Base-by-base conservation (phyloP, 2,329 filamentous ascomycete species). In the Elsinoe batatas region DNA sequence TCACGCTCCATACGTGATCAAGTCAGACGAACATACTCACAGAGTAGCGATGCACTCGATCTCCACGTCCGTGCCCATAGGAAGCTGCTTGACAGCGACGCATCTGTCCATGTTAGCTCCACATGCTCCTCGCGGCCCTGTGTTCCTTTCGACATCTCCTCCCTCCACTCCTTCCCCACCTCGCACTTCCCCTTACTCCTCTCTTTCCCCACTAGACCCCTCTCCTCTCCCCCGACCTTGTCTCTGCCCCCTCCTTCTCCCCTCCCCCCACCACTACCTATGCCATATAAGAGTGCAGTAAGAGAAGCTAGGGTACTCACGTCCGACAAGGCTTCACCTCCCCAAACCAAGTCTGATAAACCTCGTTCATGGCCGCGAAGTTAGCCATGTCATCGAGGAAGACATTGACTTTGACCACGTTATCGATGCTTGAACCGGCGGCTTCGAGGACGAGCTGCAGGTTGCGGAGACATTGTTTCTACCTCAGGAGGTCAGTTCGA, bases 361-460 rank as follows among this genome's bases (percentile, higher is more conserved):
- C 78, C 58, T 77, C 75, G 58, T 82, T 82, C 70, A 83, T 77
- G 8, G 72, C 70, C 0, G 72, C 76, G 64, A 85, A 87, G 65
- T 86, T 74, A 46, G 78, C 72, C 82, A 87, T 87, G 57, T 77
- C 76, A 1, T 78, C 79, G 17, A 87, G 65, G 64, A 82, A 87
- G 22, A 86, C 73, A 62, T 85, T 86, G 59, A 83, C 77, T 68
- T 87, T 86, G 65, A 87, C 76, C 0, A 81, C 77, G 56, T 84
- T 82, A 30, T 76, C 71, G 36, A 85, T 70, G 57, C 72, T 74
- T 53, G 76, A 79, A 0, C 82, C 82, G 0, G 81, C 79, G 7
- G 77, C 82, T 60, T 79, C 73, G 17, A 87, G 79, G 5, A 86
- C 74, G 1, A 75, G 74, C 5, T 72, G 65, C 12, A 86, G 72